Evolutionary conservation across 352 stramenopile species (phyloP), one percentile per base, ranked within the genome.

Genomic region (Pythium dissimile): DNA sequence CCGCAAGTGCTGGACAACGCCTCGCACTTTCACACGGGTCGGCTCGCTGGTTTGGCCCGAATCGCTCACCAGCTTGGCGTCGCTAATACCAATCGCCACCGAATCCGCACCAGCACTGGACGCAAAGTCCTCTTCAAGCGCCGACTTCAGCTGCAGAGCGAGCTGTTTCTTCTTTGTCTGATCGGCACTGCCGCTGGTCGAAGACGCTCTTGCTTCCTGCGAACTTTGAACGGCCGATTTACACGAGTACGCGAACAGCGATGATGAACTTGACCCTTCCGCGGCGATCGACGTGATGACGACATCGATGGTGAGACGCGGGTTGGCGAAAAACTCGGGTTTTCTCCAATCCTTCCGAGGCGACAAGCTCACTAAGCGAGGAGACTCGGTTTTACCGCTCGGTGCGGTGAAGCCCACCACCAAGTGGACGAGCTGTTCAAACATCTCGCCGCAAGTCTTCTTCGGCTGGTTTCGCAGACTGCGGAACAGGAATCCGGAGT

Each of bases 311-410:
- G 5, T 18, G 27, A 69, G 61, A 20, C 21, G 26, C 5, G 46
- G 23, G 32, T 85, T 78, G 0, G 71, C 59, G 15, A 89, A 38
- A 32, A 73, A 89, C 24, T 85, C 75, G 43, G 75, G 69, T 38
- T 83, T 84, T 35, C 77, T 73, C 80, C 80, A 89, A 30, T 83
- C 76, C 52, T 86, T 89, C 21, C 77, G 66, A 18, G 72, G 71
- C 2, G 77, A 80, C 3, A 89, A 23, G 18, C 63, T 84, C 37
- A 86, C 52, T 8, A 88, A 24, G 18, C 37, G 49, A 16, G 27
- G 15, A 5, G 12, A 28, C 42, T 60, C 12, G 53, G 23, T 18
- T 9, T 20, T 41, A 9, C 57, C 18, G 24, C 23, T 18, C 1
- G n/a, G 6, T 7, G 12, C 47, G 1, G 24, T 54, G 10, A 49